A percentile compares a stretch with the other conserved stretches of the same genome.
These are phyloP conservation scores for Aristolochia californica DNA, from an alignment of 164 flowering plant species.

Conservation along the genomic window DNA sequence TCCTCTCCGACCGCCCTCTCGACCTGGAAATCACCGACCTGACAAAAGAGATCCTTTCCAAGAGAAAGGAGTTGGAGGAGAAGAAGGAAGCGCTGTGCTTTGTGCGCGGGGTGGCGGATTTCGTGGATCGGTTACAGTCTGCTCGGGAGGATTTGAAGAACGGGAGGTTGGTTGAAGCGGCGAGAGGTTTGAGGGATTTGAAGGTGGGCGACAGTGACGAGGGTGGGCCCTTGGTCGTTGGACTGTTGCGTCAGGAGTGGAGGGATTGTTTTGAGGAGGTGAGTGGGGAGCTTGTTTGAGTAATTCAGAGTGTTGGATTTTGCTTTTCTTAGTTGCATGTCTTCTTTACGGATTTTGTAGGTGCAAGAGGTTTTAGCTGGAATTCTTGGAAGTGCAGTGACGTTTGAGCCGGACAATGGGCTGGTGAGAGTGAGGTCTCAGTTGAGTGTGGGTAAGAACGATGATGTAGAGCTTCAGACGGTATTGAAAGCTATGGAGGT, in stretches of 20 bases:
- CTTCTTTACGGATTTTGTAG: conserved; percentile 29
- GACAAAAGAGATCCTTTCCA: conserved; percentile 25
- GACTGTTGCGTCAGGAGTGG: conserved; percentile 68
- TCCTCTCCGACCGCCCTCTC: conserved; percentile 36
- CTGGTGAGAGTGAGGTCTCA: conserved; percentile 23
- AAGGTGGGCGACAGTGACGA: conserved; percentile 35
- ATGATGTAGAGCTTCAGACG: conserved; percentile 38
- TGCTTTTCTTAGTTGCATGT: conserved; percentile 6
- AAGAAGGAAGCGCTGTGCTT: conserved; percentile 46
- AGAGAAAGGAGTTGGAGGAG: conserved; percentile 35
- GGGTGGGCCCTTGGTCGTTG: conserved; percentile 50
- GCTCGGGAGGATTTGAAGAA: conserved; percentile 35
- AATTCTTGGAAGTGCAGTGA: conserved; percentile 48
- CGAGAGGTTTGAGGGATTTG: conserved; percentile 47
- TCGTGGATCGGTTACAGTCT: conserved; percentile 33
- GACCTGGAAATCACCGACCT: conserved; percentile 33
- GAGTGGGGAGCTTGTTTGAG: neutral
- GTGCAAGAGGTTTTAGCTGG: conserved; percentile 55
- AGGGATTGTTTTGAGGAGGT: conserved; percentile 69
- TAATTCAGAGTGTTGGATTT: neutral
- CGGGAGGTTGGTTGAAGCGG: conserved; percentile 52
- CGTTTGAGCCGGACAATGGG: conserved; percentile 33
- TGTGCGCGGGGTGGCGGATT: conserved; percentile 33
- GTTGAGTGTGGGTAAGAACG: conserved; percentile 18
- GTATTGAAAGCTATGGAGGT: conserved; percentile 84